A percentile compares a stretch with the other conserved stretches of the same genome.
Conservation (phyloP, 345 rosid genomes). For the Eucalyptus rudis region DNA sequence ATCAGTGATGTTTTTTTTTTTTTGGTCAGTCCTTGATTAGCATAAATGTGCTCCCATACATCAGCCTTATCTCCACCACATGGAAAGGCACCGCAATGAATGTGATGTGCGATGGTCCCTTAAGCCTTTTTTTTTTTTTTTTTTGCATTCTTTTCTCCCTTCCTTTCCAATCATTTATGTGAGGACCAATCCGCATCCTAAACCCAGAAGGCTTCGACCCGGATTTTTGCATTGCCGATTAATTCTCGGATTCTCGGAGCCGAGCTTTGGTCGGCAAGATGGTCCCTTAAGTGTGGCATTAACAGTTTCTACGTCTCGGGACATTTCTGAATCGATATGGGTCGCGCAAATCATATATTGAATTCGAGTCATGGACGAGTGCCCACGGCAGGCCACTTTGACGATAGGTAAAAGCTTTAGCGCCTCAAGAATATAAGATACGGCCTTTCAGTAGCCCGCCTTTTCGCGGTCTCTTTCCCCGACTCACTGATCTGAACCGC, state of each 20-base stretch:
- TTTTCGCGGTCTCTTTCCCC: constrained; percentile 2
- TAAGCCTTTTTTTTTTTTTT: not conserved
- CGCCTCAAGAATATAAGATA: not conserved
- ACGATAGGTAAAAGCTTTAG: not conserved
- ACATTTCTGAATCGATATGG: not conserved
- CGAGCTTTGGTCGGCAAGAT: not conserved
- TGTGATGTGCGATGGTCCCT: not conserved
- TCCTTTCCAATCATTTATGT: not conserved
- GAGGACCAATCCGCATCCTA: not conserved
- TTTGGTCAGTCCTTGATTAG: not conserved
- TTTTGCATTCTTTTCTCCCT: not conserved
- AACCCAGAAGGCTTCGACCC: not conserved
- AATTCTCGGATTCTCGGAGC: not conserved
- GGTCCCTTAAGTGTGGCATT: not conserved
- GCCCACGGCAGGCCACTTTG: not conserved
- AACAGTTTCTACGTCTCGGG: not conserved
- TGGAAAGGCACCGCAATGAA: not conserved
- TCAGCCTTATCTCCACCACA: not conserved
- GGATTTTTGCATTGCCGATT: not conserved
- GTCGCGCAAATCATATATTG: not conserved
- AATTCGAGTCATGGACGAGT: not conserved
- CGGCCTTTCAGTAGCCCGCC: not conserved
- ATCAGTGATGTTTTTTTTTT: not conserved
- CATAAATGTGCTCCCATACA: not conserved
- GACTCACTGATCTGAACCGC: constrained; percentile 30